Conservation (phyloP, 768 basidiomycete genomes). For the Trametes punicea region DNA sequence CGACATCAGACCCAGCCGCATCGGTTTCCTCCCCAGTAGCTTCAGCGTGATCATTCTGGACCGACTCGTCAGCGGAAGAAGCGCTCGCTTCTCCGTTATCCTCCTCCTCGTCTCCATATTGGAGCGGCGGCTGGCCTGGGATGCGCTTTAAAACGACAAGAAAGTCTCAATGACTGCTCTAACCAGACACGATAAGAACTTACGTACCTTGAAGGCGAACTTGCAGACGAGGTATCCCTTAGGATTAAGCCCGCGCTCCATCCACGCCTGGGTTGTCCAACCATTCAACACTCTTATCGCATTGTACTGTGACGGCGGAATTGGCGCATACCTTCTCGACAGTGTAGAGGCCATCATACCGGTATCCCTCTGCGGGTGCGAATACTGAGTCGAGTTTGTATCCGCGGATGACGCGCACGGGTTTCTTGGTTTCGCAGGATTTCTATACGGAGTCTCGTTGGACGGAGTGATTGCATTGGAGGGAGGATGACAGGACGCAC, state of each 20-base stretch:
- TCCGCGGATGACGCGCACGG: conserved; percentile 84
- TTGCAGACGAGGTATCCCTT: conserved; percentile 81
- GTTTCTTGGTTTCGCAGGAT: conserved; percentile 77
- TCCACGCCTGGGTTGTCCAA: conserved; percentile 62
- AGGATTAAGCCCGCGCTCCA: conserved; percentile 64
- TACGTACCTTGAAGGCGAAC: conserved; percentile 72
- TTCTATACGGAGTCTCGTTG: conserved; percentile 37
- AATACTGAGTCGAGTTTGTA: conserved; percentile 71
- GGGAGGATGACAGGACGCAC: conserved; percentile 29
- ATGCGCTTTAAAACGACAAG: conserved; percentile 42
- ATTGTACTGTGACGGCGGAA: not conserved
- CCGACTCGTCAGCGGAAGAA: not conserved
- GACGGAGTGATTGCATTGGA: not conserved
- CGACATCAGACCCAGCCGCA: not conserved
- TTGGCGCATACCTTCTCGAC: conserved; percentile 58
- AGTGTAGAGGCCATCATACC: conserved; percentile 86
- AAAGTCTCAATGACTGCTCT: not conserved
- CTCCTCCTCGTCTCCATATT: conserved; percentile 25
- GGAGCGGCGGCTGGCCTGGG: conserved; percentile 51
- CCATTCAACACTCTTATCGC: not conserved
- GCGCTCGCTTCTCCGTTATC: not conserved
- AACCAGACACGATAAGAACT: not conserved
- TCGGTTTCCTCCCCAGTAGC: no score
- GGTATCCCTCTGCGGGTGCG: conserved; percentile 82
- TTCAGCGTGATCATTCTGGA: no score